Base-by-base conservation (phyloP, 2,329 filamentous ascomycete genomes). In the Aspergillus aculeatus region DNA sequence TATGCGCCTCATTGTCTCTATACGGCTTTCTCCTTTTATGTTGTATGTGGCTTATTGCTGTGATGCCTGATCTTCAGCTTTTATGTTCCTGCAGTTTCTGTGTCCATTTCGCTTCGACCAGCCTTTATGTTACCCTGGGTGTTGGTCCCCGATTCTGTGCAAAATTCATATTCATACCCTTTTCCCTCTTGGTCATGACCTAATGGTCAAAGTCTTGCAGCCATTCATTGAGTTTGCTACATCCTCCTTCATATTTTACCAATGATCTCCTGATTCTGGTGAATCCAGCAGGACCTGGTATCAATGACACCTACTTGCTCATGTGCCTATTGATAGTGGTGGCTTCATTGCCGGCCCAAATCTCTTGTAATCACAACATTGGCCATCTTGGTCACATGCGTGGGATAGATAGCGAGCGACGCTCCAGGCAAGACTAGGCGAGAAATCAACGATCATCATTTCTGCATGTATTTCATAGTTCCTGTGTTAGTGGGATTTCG, bases 21-120 rank as follows among this genome's bases (percentile, higher is more conserved):
- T 32, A 62, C 56, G 57, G 56, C 56, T 44, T 49, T 53, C 56
- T 53, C 59, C 58, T 63, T 65, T 62, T 12, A 44, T 61, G 54
- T 64, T 68, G 60, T 64, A 65, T 62, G 67, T 69, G 67, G 66
- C 61, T 64, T 58, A 61, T 60, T 60, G 63, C 49, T 51, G 63
- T 62, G 52, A 54, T 56, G 57, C 52, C 53, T 50, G 21, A 19
- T 44, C 49, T 61, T 32, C 29, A 47, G 56, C 52, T 50, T 58
- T 57, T 49, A 56, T 62, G 55, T 63, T 31, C 57, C 58, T 41
- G 31, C 35, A 54, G 9, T 7, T 21, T 21, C 16, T 11, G 29
- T 47, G 23, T 47, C 24, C 14, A n/a, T 54, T 26, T 31, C 41
- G 41, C 55, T 63, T 56, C 59, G 63, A 55, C 58, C 44, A 63